A percentile compares a stretch with the other conserved stretches of the same genome.
phyloP scores from a whole-genome alignment of 805 yeast genomes.

The Ogataea naganishii region DNA sequence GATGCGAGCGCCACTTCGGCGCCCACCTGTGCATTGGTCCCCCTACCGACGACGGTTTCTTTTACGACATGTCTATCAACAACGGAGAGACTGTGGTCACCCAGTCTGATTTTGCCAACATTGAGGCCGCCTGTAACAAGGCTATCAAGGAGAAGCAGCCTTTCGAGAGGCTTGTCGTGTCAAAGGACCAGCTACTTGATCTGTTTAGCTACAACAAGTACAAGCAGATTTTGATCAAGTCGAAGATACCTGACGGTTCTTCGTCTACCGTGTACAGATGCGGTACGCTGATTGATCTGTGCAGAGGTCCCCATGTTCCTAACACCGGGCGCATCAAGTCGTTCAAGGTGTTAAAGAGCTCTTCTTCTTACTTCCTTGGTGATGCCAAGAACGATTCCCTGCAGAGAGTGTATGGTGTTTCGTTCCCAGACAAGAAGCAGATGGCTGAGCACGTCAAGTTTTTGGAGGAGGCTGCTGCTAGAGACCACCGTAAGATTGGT shows the following conservation, averaged over 20 bases:
- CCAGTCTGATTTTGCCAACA: conserved; percentile 72
- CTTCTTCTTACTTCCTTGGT: conserved; percentile 93
- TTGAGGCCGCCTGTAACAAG: conserved; percentile 80
- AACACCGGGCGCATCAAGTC: conserved; percentile 96
- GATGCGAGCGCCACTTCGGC: conserved; percentile 93
- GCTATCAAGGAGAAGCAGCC: conserved; percentile 93
- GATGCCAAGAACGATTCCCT: conserved; percentile 87
- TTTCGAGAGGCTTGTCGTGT: conserved; percentile 86
- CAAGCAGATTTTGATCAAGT: conserved; percentile 77
- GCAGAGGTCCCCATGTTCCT: conserved; percentile 97
- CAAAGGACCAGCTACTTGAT: conserved; percentile 82
- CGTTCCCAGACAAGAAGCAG: conserved; percentile 95
- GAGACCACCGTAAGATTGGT: conserved; percentile 96
- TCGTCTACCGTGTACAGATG: conserved; percentile 96
- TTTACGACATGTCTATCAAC: conserved; percentile 88
- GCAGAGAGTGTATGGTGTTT: conserved; percentile 95
- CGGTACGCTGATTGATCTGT: conserved; percentile 93
- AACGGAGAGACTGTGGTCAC: conserved; percentile 69
- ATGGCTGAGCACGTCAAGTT: conserved; percentile 94
- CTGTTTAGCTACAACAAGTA: conserved; percentile 96
- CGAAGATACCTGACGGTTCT: conserved; percentile 93
- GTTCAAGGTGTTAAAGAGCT: conserved; percentile 87
- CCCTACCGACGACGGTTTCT: conserved; percentile 96
- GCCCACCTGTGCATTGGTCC: conserved; percentile 93
- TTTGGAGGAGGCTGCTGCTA: conserved; percentile 89